Base-by-base conservation (phyloP, 2,329 filamentous ascomycete genomes). In the Podosphaera fusca region DNA sequence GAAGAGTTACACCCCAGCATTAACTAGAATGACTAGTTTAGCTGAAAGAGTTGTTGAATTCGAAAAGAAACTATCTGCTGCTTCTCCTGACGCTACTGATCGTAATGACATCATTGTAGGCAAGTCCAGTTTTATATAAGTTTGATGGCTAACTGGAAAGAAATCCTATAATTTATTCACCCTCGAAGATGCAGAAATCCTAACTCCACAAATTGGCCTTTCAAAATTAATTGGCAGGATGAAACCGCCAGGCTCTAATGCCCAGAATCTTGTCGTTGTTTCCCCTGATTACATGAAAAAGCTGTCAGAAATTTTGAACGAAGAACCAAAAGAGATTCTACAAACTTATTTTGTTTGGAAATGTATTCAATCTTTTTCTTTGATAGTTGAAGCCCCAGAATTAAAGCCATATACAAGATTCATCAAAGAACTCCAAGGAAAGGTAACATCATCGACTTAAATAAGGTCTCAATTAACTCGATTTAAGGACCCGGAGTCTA, bases 321-420 rank as follows among this genome's bases (percentile, higher is more conserved):
- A 73, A 2, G 78, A 78, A 1, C 67, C 75, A 0, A 71, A 72
- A 55, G 75, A 80, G 47, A 74, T 77, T 0, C 64, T 86, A 2
- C 74, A 80, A 59, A 71, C 73, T n/a, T 85, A 80, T 63, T 73
- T 85, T 59, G 67, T 78, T 31, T 84, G 81, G 81, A 81, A 82
- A 62, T 67, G 76, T 12, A 74, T 85, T 10, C 71, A 78, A 54
- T 65, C 69, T 1, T 78, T 78, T 63, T 70, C 73, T 30, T 63
- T 67, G 1, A 73, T 71, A 33, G 71, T 86, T 34, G 77, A 85
- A 58, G 75, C 78, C 12, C 73, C 78, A 21, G 75, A 76, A 51
- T 66, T 84, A 12, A 73, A 76, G 61, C 79, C 82, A 1, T 77
- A 81, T 57, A 72, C 68, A 14, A 72, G 74, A 40, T 84, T 86